Conservation (phyloP, 306 rosid genomes). For the Castanea mollissima region DNA sequence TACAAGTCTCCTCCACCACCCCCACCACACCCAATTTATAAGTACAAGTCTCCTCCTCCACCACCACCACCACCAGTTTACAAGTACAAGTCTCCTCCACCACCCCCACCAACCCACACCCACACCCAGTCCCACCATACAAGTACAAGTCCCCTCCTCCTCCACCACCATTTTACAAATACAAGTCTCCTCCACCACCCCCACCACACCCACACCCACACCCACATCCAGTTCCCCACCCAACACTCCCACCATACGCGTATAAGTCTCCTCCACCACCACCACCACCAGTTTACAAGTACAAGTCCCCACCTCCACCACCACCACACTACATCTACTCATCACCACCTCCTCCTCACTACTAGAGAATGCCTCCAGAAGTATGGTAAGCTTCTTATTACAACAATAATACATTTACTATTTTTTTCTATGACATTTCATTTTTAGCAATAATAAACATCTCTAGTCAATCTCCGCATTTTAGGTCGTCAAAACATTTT, state of each 20-base stretch:
- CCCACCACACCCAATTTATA: background rate
- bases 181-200: background rate
- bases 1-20: background rate
- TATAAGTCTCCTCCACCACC: conserved; percentile 18
- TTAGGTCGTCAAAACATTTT: too few relatives aligned
- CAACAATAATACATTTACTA: background rate
- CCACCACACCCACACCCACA: background rate
- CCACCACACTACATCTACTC: conserved; percentile 46
- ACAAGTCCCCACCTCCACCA: conserved; percentile 29
- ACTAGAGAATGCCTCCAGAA: conserved; percentile 33
- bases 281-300: background rate
- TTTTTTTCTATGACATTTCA: background rate
- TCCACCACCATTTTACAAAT: background rate
- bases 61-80: background rate
- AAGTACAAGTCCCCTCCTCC: background rate
- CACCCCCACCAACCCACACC: background rate
- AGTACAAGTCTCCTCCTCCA: background rate
- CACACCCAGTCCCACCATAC: background rate
- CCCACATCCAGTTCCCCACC: too few relatives aligned
- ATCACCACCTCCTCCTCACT: conserved; percentile 81
- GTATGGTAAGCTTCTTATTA: conserved; percentile 37
- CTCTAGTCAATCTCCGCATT: background rate
- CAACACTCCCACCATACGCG: conserved; percentile 9
- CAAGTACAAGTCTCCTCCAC: background rate
- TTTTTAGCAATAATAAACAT: background rate